phyloP scores from a whole-genome alignment of 1,284 basidiomycete genomes.

The Kwoniella shivajii region DNA sequence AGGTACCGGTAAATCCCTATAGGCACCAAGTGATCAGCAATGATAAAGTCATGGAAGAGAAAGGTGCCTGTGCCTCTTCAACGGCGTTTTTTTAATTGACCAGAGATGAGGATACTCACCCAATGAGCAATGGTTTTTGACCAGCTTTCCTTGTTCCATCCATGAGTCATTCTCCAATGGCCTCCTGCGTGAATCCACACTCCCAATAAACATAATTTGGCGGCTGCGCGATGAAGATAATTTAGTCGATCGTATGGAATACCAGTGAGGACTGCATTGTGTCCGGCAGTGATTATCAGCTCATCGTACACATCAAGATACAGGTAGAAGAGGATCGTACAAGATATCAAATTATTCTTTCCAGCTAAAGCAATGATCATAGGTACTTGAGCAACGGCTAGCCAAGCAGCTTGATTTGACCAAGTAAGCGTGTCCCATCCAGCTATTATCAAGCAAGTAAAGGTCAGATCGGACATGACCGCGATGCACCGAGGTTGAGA shows the following conservation, averaged over 20 bases:
- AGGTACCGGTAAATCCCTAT: constrained; percentile 53
- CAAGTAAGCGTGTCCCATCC: constrained; percentile 23
- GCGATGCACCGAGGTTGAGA: neutral
- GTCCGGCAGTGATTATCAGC: neutral
- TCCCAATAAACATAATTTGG: constrained; percentile 35
- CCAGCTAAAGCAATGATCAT: constrained; percentile 66
- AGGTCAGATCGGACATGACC: neutral
- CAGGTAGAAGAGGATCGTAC: constrained; percentile 50
- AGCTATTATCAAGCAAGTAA: constrained; percentile 8
- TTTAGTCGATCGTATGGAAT: constrained; percentile 62
- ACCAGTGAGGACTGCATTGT: constrained; percentile 60
- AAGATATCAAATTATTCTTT: constrained; percentile 66
- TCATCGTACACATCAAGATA: no score
- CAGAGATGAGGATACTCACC: constrained; percentile 22
- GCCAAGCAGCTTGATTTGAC: constrained; percentile 58
- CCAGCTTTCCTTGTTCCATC: constrained; percentile 18
- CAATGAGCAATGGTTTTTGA: constrained; percentile 21
- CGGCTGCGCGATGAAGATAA: constrained; percentile 45
- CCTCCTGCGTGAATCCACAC: constrained; percentile 40
- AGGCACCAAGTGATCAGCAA: constrained; percentile 4
- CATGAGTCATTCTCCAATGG: constrained; percentile 22
- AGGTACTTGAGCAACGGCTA: constrained; percentile 63
- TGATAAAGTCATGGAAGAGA: neutral
- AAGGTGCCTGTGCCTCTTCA: constrained; percentile 9
- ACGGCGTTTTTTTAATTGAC: neutral